phyloP scores from a whole-genome alignment of 192 early-diverging fungal genomes.

The Spinellus fusiger region DNA sequence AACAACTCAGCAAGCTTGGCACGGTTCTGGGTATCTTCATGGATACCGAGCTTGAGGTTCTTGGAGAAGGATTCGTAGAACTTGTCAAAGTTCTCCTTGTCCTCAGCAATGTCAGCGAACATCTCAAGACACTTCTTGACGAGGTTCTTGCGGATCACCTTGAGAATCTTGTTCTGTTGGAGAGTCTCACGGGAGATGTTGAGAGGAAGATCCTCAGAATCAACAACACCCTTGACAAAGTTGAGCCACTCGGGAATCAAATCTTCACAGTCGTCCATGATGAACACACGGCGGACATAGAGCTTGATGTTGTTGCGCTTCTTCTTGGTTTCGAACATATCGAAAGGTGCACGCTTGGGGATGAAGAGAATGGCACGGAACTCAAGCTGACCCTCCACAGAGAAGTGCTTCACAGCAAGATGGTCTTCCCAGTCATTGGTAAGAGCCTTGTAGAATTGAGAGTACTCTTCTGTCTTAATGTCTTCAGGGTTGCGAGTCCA shows the following conservation, averaged over 20 bases:
- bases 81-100: slow-evolving; percentile 97
- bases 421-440: slow-evolving; percentile 99
- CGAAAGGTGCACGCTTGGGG: slow-evolving; percentile 92
- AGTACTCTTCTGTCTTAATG: slow-evolving; percentile 93
- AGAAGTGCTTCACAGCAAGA: slow-evolving; percentile 96
- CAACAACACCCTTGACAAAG: slow-evolving; percentile 99
- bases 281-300: slow-evolving; percentile 99
- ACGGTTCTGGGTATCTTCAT: slow-evolving; percentile 97
- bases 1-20: slow-evolving; percentile 94
- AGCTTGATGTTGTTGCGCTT: slow-evolving; percentile 99
- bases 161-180: slow-evolving; percentile 99
- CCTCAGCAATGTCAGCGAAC: slow-evolving; percentile 92
- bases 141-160: slow-evolving; percentile 98
- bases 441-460: slow-evolving; percentile 95
- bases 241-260: slow-evolving; percentile 98
- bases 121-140: slow-evolving; percentile 99
- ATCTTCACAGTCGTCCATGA: slow-evolving; percentile 99
- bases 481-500: slow-evolving; percentile 99
- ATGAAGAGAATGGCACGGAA: slow-evolving; percentile 98
- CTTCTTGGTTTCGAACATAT: slow-evolving; percentile 96
- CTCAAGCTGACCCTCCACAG: slow-evolving; percentile 98
- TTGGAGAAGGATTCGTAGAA: slow-evolving; percentile 98
- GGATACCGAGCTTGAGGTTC: slow-evolving; percentile 99
- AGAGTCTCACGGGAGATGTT: slow-evolving; percentile 99
- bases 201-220: slow-evolving; percentile 99